These are phyloP conservation scores for Trypanosoma platydactyli DNA, from an alignment of 208 protist genomes.

Conservation along the genomic window DNA sequence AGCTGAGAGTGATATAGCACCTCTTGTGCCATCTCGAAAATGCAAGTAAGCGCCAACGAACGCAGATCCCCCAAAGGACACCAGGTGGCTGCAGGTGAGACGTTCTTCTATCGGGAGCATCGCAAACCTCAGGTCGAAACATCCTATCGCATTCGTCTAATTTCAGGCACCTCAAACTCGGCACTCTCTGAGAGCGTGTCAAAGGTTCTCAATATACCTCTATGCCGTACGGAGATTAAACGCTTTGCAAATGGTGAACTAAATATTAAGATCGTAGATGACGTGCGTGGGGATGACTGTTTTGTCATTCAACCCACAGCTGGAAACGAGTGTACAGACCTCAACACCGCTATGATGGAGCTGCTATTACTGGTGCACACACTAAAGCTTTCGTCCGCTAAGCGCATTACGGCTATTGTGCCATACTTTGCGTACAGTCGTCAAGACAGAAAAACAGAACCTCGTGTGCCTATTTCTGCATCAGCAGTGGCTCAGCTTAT, in stretches of 20 bases:
- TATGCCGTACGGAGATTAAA: slow-evolving; percentile 81
- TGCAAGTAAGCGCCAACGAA: background rate
- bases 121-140: slow-evolving; percentile 78
- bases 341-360: slow-evolving; percentile 93
- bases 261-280: slow-evolving; percentile 92
- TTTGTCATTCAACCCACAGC: slow-evolving; percentile 96
- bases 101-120: slow-evolving; percentile 85
- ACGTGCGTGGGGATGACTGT: slow-evolving; percentile 94
- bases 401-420: slow-evolving; percentile 95
- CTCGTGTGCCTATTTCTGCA: slow-evolving; percentile 95
- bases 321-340: slow-evolving; percentile 53
- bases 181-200: slow-evolving; percentile 82
- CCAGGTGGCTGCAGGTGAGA: slow-evolving; percentile 70
- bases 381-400: slow-evolving; percentile 87
- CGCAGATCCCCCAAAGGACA: slow-evolving; percentile 34
- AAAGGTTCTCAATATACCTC: slow-evolving; percentile 73
- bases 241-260: slow-evolving; percentile 92
- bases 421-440: slow-evolving; percentile 96
- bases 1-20: background rate
- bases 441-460: slow-evolving; percentile 96
- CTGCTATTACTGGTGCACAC: slow-evolving; percentile 90
- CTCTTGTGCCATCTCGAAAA: background rate
- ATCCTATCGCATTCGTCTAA: slow-evolving; percentile 82
- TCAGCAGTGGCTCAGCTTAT: slow-evolving; percentile 94
- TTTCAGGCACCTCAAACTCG: slow-evolving; percentile 83